Evolutionary conservation across 495 filamentous ascomycete species (phyloP), one percentile per base, ranked within the genome.

Genomic region (Penicillium tannophilum): DNA sequence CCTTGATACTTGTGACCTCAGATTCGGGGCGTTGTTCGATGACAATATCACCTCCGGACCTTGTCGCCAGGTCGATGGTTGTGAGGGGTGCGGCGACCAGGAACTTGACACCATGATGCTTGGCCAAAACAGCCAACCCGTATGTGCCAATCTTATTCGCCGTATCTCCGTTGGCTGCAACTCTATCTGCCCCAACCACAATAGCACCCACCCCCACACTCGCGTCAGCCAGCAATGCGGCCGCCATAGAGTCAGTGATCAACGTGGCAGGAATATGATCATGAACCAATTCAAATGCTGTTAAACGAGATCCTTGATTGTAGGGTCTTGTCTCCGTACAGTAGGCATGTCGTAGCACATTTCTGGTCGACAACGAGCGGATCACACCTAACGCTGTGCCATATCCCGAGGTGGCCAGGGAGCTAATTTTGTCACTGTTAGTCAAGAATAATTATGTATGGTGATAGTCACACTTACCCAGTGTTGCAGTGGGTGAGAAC

Each of bases 91-190:
- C 94, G 5, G 95, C 94, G 9, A 98, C 93, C 28, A 98, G 79
- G 69, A 98, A 98, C 69, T 94, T 97, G 50, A 97, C 82, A 17
- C 87, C 89, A 69, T 98, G 95, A 65, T 91, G 77, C 59, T 82
- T 86, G 23, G 94, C 94, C 28, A 94, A 80, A 4, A 97, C 89
- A 11, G 94, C 92, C 30, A 98, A 82, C 41, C 82, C 75, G 70
- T 98, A 98, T n/a, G 94, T 98, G 30, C 94, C 94, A 56, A 98
- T 95, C 77, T 98, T 98, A 73, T 98, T 98, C 45, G 94, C 94
- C 2, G 94, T 98, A 75, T 98, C 94, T 35, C 94, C 94, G 68
- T 98, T 98, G 30, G 90, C 89, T 41, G 92, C 94, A 10, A 98
- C 95, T 50, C 94, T 86, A 71, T 98, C 94, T 19, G 94, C 94